Base-by-base conservation (phyloP, 768 basidiomycete genomes). In the Trametes gibbosa region DNA sequence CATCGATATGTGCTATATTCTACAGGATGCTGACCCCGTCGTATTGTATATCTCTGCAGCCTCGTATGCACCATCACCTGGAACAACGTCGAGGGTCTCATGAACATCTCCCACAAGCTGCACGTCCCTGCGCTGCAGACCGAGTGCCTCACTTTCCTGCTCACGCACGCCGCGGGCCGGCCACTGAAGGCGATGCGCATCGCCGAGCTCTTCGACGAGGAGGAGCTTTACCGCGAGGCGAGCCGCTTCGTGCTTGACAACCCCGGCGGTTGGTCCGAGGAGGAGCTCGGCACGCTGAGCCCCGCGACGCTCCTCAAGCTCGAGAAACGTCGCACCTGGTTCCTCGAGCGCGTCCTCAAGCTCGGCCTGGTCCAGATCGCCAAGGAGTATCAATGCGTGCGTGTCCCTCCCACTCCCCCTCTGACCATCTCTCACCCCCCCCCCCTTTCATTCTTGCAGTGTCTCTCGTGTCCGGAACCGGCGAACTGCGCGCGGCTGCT, bases 381-480 rank as follows among this genome's bases (percentile, higher is more conserved):
- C n/a, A 95, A 95, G 71, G 95, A 97, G 67, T 97, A 97, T 67
- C 88, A 91, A 83, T 97, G 95, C 69, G 92, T 94, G 69, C 63
- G 84, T 75, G 5, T 25, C n/a, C n/a, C n/a, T 34, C 46, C n/a
- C 21, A 49, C 27, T 12, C 4, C 29, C 7, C 23, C 43, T 41
- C 13, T 9, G 39, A n/a, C 6, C 13, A 37, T 37, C 23, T 52
- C 13, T 41, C 10, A 46, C 1, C 25, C n/a, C 9, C 14, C 19
- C 9, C 17, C 4, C 6, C 5, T 14, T 1, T 23, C 21, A 40
- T 40, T 46, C 41, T 42, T 52, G 16, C 66, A 95, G 93, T 92
- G 92, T 60, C 69, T 81, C 2, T 86, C 91, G 7, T 98, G 95
- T 69, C 91, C 91, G 10, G 95, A 98, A 62, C 74, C 92, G 6